Percentiles rank a stretch among this genome's conserved stretches.
These are phyloP conservation scores for Crotalaria pallida DNA, from an alignment of 306 rosid species.

Conservation along the genomic window DNA sequence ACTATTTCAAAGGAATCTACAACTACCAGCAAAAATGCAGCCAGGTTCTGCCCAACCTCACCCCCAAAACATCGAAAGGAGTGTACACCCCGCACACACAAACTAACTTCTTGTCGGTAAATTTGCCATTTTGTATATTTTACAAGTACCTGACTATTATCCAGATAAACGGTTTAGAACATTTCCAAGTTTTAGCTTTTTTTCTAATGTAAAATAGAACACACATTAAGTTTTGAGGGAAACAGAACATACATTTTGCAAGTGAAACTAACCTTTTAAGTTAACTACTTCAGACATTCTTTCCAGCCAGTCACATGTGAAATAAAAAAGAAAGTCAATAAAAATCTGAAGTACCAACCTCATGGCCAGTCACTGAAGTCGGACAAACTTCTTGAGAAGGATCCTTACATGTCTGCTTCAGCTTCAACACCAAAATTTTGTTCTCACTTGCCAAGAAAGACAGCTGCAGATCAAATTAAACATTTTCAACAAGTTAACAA, in stretches of 20 bases:
- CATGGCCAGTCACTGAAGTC: slow-evolving; percentile 27
- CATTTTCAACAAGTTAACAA: slow-evolving; percentile 20
- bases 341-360: slow-evolving; percentile 44
- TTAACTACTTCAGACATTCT: slow-evolving; percentile 10
- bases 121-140: not conserved
- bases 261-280: not conserved
- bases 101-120: no score
- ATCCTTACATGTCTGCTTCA: slow-evolving; percentile 44
- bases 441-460: slow-evolving; percentile 68
- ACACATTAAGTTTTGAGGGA: no score
- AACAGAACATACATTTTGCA: not conserved
- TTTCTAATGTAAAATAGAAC: no score
- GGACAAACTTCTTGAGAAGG: slow-evolving; percentile 40
- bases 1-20: not conserved
- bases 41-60: not conserved
- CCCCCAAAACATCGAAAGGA: not conserved
- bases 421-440: slow-evolving; percentile 52
- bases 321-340: not conserved
- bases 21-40: not conserved
- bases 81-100: no score
- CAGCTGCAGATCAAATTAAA: slow-evolving; percentile 53
- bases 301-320: not conserved
- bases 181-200: no score
- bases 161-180: slow-evolving; percentile 1
- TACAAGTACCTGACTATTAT: not conserved